Conservation (phyloP, 1,139 yeast genomes). For the Suhomyces atakaporum region DNA sequence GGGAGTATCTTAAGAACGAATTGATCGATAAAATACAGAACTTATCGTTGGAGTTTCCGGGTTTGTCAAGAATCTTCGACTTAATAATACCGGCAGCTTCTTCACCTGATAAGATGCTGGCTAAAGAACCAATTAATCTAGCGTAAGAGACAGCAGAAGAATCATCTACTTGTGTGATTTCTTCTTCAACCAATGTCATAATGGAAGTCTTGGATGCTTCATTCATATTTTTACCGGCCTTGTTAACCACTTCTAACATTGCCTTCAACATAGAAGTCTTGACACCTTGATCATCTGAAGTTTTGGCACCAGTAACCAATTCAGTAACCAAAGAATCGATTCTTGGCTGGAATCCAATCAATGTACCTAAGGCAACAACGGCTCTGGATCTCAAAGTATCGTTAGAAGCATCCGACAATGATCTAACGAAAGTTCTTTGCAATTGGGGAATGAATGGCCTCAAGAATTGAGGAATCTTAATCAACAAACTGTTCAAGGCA, state of each 20-base stretch:
- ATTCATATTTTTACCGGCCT: constrained; percentile 77
- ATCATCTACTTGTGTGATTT: constrained; percentile 53
- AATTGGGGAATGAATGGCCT: constrained; percentile 97
- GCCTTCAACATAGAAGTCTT: constrained; percentile 86
- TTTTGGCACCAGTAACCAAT: constrained; percentile 72
- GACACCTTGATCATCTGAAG: constrained; percentile 61
- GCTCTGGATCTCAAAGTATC: constrained; percentile 79
- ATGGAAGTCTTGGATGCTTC: constrained; percentile 71
- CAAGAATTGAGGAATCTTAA: constrained; percentile 85
- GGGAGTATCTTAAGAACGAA: constrained; percentile 78
- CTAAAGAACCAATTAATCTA: constrained; percentile 71
- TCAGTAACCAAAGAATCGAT: constrained; percentile 91
- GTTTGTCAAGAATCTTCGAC: constrained; percentile 56
- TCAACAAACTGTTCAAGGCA: constrained; percentile 77
- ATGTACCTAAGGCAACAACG: constrained; percentile 85
- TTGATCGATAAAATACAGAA: constrained; percentile 76
- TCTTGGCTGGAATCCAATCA: constrained; percentile 87
- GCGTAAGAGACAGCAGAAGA: constrained; percentile 76
- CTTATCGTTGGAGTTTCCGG: constrained; percentile 27
- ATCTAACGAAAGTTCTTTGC: constrained; percentile 94
- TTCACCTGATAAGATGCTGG: constrained; percentile 63
- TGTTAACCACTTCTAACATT: constrained; percentile 75
- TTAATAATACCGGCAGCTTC: constrained; percentile 66
- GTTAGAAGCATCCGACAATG: constrained; percentile 74
- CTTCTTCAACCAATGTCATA: constrained; percentile 75